Evolutionary conservation across 306 rosid genomes (phyloP).

Genomic region (Cercis canadensis): DNA sequence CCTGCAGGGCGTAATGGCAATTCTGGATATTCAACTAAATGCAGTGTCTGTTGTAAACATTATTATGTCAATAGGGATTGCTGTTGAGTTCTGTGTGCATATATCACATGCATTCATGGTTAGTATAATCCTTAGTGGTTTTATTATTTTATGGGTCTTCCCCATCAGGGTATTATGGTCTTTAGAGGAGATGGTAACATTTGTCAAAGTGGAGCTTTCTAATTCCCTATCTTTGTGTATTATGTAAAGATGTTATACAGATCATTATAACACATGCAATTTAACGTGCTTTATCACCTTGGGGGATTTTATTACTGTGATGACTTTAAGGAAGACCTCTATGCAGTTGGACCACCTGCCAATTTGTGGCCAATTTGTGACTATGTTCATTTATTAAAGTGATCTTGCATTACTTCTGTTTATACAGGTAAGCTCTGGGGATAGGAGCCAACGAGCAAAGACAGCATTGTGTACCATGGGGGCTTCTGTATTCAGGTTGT

Average conservation of each 20-base stretch:
- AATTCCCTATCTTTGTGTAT: no score
- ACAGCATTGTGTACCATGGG: slow-evolving; percentile 91
- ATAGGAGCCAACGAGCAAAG: slow-evolving; percentile 74
- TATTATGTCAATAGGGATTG: slow-evolving; percentile 91
- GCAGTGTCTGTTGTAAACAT: slow-evolving; percentile 96
- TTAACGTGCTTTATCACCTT: slow-evolving; percentile 14
- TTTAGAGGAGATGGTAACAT: slow-evolving; percentile 7
- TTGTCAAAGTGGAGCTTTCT: slow-evolving; percentile 25
- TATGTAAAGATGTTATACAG: not conserved
- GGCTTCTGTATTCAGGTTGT: slow-evolving; percentile 96
- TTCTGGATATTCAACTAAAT: slow-evolving; percentile 87
- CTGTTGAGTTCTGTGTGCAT: slow-evolving; percentile 97
- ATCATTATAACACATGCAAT: slow-evolving; percentile 31
- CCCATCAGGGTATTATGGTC: slow-evolving; percentile 16
- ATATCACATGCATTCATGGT: slow-evolving; percentile 93
- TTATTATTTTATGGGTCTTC: slow-evolving; percentile 22
- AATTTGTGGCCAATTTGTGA: slow-evolving; percentile 16
- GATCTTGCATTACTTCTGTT: slow-evolving; percentile 34
- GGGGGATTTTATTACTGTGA: slow-evolving; percentile 19
- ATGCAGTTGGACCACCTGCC: slow-evolving; percentile 24
- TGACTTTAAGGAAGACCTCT: slow-evolving; percentile 25
- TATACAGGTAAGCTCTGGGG: slow-evolving; percentile 74
- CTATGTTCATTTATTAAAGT: slow-evolving; percentile 27
- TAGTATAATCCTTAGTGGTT: slow-evolving; percentile 43
- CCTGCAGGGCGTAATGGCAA: slow-evolving; percentile 96